Evolutionary conservation across 208 protist species (phyloP).

Genomic region (Vickermania spadyakhi): DNA sequence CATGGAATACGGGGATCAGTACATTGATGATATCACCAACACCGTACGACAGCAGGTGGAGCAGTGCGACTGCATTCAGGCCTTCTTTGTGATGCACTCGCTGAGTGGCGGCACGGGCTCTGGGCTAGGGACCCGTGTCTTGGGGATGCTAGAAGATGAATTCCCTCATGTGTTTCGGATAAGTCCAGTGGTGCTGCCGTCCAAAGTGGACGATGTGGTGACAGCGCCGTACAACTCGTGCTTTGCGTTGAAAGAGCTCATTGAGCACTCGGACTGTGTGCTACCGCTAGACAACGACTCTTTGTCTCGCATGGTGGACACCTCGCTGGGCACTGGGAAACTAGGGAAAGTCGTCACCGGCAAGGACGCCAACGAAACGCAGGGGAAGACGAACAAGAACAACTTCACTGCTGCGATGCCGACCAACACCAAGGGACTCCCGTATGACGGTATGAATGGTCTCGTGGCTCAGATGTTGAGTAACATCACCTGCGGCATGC

Average conservation of each 20-base stretch:
- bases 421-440: conserved; percentile 63
- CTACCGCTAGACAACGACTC: conserved; percentile 93
- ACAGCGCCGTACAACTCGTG: conserved; percentile 95
- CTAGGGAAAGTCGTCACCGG: no score
- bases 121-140: conserved; percentile 89
- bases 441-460: conserved; percentile 95
- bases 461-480: conserved; percentile 93
- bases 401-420: conserved; percentile 59
- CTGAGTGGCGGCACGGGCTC: conserved; percentile 96
- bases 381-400: neutral
- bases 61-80: conserved; percentile 93
- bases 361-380: conserved; percentile 5
- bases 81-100: conserved; percentile 93
- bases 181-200: conserved; percentile 87
- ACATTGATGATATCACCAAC: conserved; percentile 78
- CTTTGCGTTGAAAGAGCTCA: conserved; percentile 84
- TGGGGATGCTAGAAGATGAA: conserved; percentile 91
- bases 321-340: conserved; percentile 14
- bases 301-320: conserved; percentile 77
- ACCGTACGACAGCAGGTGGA: conserved; percentile 83
- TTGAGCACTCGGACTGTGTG: conserved; percentile 92
- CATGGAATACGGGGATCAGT: conserved; percentile 88
- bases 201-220: conserved; percentile 91
- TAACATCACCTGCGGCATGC: conserved; percentile 91
- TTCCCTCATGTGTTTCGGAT: conserved; percentile 89